phyloP scores from a whole-genome alignment of 306 rosid genomes.

The Arachis stenosperma region DNA sequence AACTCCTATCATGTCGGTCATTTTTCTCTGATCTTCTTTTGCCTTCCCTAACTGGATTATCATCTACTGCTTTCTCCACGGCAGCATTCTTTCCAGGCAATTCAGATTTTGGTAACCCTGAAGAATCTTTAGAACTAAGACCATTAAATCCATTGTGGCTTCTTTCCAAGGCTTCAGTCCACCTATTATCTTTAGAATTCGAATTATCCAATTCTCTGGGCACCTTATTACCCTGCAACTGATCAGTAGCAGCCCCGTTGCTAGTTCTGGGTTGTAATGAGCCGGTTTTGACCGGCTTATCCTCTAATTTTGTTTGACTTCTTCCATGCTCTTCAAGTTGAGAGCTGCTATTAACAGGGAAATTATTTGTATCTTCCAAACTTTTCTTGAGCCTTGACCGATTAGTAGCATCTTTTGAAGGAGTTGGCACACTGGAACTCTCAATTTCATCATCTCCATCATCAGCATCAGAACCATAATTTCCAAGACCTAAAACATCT shows the following conservation, averaged over 20 bases:
- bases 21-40: conserved; percentile 53
- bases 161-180: conserved; percentile 48
- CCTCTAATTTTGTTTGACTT: conserved; percentile 42
- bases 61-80: conserved; percentile 45
- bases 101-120: conserved; percentile 48
- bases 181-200: conserved; percentile 43
- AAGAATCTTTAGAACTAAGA: conserved; percentile 45
- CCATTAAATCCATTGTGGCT: conserved; percentile 47
- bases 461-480: conserved; percentile 86
- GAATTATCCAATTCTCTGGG: conserved; percentile 45
- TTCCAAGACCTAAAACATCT: conserved; percentile 93
- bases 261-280: conserved; percentile 46
- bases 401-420: conserved; percentile 44
- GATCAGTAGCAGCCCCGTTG: conserved; percentile 45
- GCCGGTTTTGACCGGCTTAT: conserved; percentile 44
- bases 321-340: conserved; percentile 44
- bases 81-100: conserved; percentile 44
- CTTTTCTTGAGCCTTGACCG: conserved; percentile 44
- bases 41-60: conserved; percentile 52
- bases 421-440: conserved; percentile 53
- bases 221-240: conserved; percentile 46
- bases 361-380: conserved; percentile 41
- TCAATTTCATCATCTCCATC: conserved; percentile 67
- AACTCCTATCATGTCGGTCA: conserved; percentile 50
- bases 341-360: conserved; percentile 50